Evolutionary conservation across 2,329 filamentous ascomycete species (phyloP), one percentile per base, ranked within the genome.

Genomic region (Aspergillus ibericus): DNA sequence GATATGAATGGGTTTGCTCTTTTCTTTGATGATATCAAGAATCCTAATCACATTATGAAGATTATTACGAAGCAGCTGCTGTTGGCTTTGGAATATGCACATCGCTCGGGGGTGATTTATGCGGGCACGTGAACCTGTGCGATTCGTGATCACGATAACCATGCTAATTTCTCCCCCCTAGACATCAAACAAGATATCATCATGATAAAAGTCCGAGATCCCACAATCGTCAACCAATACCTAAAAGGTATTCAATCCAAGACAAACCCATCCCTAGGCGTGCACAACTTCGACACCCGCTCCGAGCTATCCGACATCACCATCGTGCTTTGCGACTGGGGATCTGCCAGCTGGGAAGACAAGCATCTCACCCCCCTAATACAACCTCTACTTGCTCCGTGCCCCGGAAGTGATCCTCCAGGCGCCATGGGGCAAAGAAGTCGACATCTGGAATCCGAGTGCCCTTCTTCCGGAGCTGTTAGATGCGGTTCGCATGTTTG

Each of bases 371-470:
- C 60, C 1, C 62, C 68, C 44, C 34, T 65, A 4, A 68, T 68
- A 12, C 66, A 70, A 38, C 67, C 67, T 16, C 42, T 59, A 8
- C n/a, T 55, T 67, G 6, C 63, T 72, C n/a, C 63, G 70, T 18
- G 67, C 70, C 16, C 70, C 70, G 9, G 69, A 72, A 55, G 62
- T 72, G 4, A 56, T 69, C 1, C 51, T 72, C 2, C 59, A 62
- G 12, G 65, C 64, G 16, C 64, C 64, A 1, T 72, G 68, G 69
- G 65, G 61, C 10, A 56, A 52, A 10, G 54, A 57, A 20, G 63
- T 68, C 10, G 70, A 72, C 44, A 66, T 71, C 5, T 72, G 70
- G 68, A 70, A 66, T 53, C 36, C 62, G n/a, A 61, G 63, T 8
- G 61, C 58, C 38, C 25, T 63, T 20, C 36, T 65, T n/a, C 44